Base-by-base conservation (phyloP, 83 land plant species). In the Isoetes engelmannii region DNA sequence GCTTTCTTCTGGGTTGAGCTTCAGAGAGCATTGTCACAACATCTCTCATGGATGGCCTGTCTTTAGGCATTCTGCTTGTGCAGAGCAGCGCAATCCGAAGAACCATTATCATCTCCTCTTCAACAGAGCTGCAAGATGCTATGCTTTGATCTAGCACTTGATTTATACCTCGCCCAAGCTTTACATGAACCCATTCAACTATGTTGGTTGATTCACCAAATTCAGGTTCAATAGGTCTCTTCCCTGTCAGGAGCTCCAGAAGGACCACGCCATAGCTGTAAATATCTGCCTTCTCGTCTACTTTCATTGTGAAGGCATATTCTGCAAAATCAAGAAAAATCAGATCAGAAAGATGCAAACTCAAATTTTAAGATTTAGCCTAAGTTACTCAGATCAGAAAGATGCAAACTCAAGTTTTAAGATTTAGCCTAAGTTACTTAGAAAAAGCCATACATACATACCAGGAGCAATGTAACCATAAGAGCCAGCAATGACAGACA, bases 41-140 rank as follows among this genome's bases (percentile, higher is more conserved):
- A 56, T 90, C 89, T 55, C 82, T 70, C 89, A 87, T 87, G 65
- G 96, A 83, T 45, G 96, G 92, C 51, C 96, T 80, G 73, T 87
- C 86, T 75, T 62, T 83, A 1, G 96, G 96, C 41, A 70, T 65
- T 83, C 79, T 83, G 28, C 83, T 82, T 4, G 88, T 83, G 81
- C 96, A 90, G 13, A 83, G 76, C 45, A 90, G 73, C 5, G 92
- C 96, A 9, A 90, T 83, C 49, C 85, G 68, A 4, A 90, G 79
- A 20, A 87, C 85, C 62, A 85, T 61, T 4, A 82, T 28, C 91
- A 89, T 87, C 70, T 87, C 91, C 68, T 89, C 91, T 69, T 83
- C 83, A 28, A 87, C 86, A 68, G 84, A 79, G 61, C 80, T 77
- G 73, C 85, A 79, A 50, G 76, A 62, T 19, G 82, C 87, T 28